phyloP scores from a whole-genome alignment of 306 rosid genomes.

The Pterocarpus santalinus region DNA sequence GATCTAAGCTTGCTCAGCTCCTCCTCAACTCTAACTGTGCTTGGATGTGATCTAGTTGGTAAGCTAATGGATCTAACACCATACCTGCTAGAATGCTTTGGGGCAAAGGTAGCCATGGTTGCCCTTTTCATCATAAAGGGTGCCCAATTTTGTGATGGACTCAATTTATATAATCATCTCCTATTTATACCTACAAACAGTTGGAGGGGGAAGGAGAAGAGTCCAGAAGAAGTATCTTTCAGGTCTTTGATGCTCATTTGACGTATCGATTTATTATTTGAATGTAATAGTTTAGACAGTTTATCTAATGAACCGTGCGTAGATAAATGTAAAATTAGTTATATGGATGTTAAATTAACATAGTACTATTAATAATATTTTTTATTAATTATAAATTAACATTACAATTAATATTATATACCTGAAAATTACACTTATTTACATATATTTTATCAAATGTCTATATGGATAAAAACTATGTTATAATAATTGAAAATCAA shows the following conservation, averaged over 20 bases:
- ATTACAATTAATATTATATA: too few species aligned
- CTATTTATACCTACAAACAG: constrained; percentile 34
- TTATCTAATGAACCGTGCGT: too few species aligned
- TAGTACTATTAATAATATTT: too few species aligned
- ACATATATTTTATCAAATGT: too few species aligned
- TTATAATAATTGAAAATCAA: too few species aligned
- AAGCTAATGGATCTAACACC: constrained; percentile 72
- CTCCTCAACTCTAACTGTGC: constrained; percentile 62
- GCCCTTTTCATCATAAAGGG: constrained; percentile 51
- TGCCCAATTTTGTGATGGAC: background rate
- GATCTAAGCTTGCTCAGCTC: constrained; percentile 66
- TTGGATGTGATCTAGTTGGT: constrained; percentile 86
- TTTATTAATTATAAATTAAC: too few species aligned
- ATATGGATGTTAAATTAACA: too few species aligned
- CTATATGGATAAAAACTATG: too few species aligned
- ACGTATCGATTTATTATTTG: too few species aligned
- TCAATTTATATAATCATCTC: background rate
- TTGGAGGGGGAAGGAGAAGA: constrained; percentile 9
- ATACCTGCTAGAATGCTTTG: constrained; percentile 51
- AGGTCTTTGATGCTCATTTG: constrained; percentile 22
- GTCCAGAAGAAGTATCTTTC: background rate
- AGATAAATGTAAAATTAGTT: too few species aligned
- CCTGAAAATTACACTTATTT: too few species aligned
- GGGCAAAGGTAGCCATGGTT: constrained; percentile 62
- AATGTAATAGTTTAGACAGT: too few species aligned